A percentile compares a stretch with the other conserved stretches of the same genome.
phyloP scores from a whole-genome alignment of 345 rosid genomes.

The Citrus cavaleriei region DNA sequence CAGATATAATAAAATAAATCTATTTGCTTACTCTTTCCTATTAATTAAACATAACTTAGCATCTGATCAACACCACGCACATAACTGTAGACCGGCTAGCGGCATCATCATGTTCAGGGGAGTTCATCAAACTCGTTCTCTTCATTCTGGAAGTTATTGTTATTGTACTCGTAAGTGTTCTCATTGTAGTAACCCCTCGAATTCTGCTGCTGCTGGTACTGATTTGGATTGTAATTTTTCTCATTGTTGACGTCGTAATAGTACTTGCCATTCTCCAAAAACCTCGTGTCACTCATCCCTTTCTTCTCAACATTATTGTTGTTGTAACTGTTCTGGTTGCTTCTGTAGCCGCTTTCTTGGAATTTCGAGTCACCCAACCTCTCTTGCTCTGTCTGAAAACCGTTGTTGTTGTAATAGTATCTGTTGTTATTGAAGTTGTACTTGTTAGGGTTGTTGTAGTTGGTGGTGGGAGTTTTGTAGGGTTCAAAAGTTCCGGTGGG shows the following conservation, averaged over 20 bases:
- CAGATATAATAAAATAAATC: slow-evolving; percentile 2
- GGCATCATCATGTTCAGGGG: neutral
- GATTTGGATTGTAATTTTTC: slow-evolving; percentile 14
- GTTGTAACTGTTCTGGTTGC: neutral
- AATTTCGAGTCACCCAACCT: slow-evolving; percentile 16
- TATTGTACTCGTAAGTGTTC: neutral
- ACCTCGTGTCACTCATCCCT: slow-evolving; percentile 57
- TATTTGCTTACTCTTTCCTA: neutral
- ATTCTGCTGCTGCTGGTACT: slow-evolving; percentile 14
- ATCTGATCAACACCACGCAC: slow-evolving; percentile 2
- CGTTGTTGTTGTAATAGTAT: slow-evolving; percentile 21
- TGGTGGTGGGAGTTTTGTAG: slow-evolving; percentile 7
- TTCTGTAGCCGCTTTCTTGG: slow-evolving; percentile 20
- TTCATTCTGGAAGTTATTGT: slow-evolving; percentile 18
- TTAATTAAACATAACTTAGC: neutral
- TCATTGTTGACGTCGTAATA: slow-evolving; percentile 21
- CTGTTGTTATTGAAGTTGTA: slow-evolving; percentile 11
- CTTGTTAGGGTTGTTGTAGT: neutral
- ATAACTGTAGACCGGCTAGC: neutral
- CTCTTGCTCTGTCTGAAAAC: slow-evolving; percentile 9
- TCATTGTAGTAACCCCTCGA: slow-evolving; percentile 4
- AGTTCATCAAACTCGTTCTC: slow-evolving; percentile 12
- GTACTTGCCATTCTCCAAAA: slow-evolving; percentile 39
- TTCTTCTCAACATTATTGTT: slow-evolving; percentile 21
- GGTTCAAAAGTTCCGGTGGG: slow-evolving; percentile 5